Evolutionary conservation across 2,329 filamentous ascomycete species (phyloP), one percentile per base, ranked within the genome.

Genomic region (Sclerotinia borealis): DNA sequence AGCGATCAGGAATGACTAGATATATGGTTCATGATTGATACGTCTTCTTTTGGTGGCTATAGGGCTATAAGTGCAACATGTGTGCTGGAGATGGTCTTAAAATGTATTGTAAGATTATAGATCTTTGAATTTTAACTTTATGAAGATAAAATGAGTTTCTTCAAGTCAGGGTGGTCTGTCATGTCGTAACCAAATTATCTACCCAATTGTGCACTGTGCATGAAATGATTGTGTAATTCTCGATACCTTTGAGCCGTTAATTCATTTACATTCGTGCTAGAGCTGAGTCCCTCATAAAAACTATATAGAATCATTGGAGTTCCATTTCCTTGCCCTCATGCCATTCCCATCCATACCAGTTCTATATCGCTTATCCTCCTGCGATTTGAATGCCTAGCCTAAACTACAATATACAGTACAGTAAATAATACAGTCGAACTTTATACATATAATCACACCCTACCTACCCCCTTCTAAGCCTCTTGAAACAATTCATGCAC

Each of bases 401-500:
- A 25, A 58, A 45, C 19, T 58, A 58, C 25, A 54, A 54, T 19
- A 51, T 51, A 51, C 19, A 51, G 22, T 58, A 45, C 39, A 58
- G 7, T 45, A 58, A 36, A 58, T 15, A 45, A 45, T 31, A 19
- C n/a, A 56, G 15, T 58, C 8, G 2, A 58, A 19, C 39, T 31
- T 22, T 5, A 22, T n/a, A 31, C 34, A 49, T 27, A 11, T 11
- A 19, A 15, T n/a, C 29, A 10, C 22, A 39, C 29, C n/a, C 31
- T n/a, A n/a, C 10, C 15, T 22, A n/a, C 52, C 31, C 27, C 10
- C 5, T 4, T 11, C n/a, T 19, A n/a, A 31, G 1, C 19, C 10
- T 19, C 17, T 19, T 31, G 3, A 31, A 22, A 1, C 11, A 4
- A 15, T 39, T 64, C 39, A 74, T 48, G 67, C 69, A 7, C 79